phyloP scores from a whole-genome alignment of 2,329 filamentous ascomycete genomes.

The Fusarium musae region DNA sequence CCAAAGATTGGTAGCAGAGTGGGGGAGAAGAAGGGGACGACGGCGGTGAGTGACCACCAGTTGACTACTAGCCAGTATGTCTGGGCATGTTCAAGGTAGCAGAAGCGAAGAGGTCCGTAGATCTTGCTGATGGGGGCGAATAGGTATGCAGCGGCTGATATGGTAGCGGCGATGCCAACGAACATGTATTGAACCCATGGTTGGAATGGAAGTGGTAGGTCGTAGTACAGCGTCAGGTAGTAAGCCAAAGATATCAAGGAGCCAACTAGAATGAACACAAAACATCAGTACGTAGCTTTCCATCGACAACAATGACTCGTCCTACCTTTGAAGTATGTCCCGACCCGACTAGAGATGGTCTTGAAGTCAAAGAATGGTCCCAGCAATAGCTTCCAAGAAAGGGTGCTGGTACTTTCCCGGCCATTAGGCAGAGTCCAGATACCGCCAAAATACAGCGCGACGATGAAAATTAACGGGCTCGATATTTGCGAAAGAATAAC shows the following conservation, averaged over 20 bases:
- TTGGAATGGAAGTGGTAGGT: slow-evolving; percentile 7
- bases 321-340: slow-evolving; percentile 24
- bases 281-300: fast-evolving
- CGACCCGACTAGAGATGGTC: slow-evolving; percentile 10
- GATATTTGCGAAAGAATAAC: slow-evolving; percentile 13
- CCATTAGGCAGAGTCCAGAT: slow-evolving; percentile 14
- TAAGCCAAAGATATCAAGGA: slow-evolving; percentile 20
- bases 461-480: slow-evolving; percentile 3
- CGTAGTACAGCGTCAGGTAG: slow-evolving; percentile 17
- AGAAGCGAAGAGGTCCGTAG: slow-evolving; percentile 26
- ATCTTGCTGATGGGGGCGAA: slow-evolving; percentile 23
- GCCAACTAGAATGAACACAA: background rate
- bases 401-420: background rate
- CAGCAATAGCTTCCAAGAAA: background rate
- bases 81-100: slow-evolving; percentile 29
- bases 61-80: slow-evolving; percentile 28
- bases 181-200: slow-evolving; percentile 21
- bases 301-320: fast-evolving
- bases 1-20: slow-evolving; percentile 3
- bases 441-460: slow-evolving; percentile 10
- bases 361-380: slow-evolving; percentile 14
- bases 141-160: background rate
- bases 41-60: slow-evolving; percentile 25
- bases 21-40: slow-evolving; percentile 19
- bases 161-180: background rate